Evolutionary conservation across 2,329 filamentous ascomycete species (phyloP).

Genomic region (Mycosphaerelloides madeirae): DNA sequence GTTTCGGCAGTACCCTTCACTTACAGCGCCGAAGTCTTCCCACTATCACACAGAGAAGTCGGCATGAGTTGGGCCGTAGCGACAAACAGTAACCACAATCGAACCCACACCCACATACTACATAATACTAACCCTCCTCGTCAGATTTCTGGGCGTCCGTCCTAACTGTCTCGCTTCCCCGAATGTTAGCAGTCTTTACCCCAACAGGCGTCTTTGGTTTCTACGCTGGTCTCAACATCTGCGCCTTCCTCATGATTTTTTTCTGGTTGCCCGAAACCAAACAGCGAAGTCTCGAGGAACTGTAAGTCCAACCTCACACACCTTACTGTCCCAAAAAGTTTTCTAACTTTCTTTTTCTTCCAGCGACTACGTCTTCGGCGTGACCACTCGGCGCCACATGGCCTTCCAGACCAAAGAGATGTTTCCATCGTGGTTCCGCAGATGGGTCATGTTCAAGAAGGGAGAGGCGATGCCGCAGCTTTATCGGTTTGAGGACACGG

Average conservation of each 20-base stretch:
- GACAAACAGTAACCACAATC: conserved; percentile 43
- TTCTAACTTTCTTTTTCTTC: no score
- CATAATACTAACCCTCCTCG: no score
- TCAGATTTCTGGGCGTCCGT: conserved; percentile 45
- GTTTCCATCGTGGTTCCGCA: no score
- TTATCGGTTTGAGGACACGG: no score
- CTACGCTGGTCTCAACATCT: conserved; percentile 55
- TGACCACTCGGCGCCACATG: conserved; percentile 4
- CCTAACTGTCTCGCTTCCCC: conserved; percentile 50
- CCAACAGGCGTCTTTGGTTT: conserved; percentile 56
- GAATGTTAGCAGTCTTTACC: conserved; percentile 46
- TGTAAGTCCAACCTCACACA: no score
- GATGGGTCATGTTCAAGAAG: no score
- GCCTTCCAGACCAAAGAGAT: no score
- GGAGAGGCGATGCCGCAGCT: no score
- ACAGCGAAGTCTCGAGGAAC: conserved; percentile 42
- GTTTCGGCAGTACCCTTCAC: conserved; percentile 30
- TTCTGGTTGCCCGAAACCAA: conserved; percentile 49
- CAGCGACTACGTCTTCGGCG: conserved; percentile 44
- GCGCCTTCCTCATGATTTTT: conserved; percentile 61
- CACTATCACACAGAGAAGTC: conserved; percentile 29
- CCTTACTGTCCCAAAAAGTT: no score
- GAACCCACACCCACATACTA: conserved; percentile 46
- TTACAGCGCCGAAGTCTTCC: conserved; percentile 34
- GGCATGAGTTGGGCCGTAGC: conserved; percentile 26